phyloP scores from a whole-genome alignment of 2,329 filamentous ascomycete genomes.

The Phoma sp. region DNA sequence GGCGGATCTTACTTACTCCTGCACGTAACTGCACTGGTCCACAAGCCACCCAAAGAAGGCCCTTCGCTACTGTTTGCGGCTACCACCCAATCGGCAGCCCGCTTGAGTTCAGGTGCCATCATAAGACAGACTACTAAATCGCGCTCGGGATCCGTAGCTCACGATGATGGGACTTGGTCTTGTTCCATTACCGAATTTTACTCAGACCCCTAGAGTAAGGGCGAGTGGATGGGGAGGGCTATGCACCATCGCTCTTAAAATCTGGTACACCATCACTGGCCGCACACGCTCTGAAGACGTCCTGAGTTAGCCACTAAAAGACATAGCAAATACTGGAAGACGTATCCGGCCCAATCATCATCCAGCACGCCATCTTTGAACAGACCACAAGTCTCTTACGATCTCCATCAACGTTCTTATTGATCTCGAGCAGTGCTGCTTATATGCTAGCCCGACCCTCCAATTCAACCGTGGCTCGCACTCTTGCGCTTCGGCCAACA shows the following conservation, averaged over 20 bases:
- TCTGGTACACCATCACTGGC: neutral
- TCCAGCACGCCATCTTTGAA: neutral
- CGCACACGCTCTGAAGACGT: neutral
- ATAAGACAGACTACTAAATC: neutral
- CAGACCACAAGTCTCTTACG: neutral
- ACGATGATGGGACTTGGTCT: neutral
- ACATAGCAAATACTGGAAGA: neutral
- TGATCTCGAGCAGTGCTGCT: neutral
- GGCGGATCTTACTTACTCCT: conserved; percentile 5
- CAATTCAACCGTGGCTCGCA: neutral
- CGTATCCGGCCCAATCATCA: neutral
- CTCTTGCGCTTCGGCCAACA: neutral
- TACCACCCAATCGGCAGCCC: conserved; percentile 1
- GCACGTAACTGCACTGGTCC: conserved; percentile 11
- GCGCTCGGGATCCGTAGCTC: neutral
- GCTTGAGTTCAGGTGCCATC: conserved; percentile 1
- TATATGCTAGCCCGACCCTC: neutral
- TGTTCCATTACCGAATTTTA: neutral
- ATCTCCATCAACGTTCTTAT: neutral
- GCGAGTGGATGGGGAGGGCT: neutral
- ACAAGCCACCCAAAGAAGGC: neutral
- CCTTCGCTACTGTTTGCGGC: conserved; percentile 6
- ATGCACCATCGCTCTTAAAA: neutral
- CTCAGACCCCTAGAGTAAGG: neutral
- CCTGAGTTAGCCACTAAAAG: neutral